Base-by-base conservation (phyloP, 768 basidiomycete genomes). In the Psilocybe tampanensis region DNA sequence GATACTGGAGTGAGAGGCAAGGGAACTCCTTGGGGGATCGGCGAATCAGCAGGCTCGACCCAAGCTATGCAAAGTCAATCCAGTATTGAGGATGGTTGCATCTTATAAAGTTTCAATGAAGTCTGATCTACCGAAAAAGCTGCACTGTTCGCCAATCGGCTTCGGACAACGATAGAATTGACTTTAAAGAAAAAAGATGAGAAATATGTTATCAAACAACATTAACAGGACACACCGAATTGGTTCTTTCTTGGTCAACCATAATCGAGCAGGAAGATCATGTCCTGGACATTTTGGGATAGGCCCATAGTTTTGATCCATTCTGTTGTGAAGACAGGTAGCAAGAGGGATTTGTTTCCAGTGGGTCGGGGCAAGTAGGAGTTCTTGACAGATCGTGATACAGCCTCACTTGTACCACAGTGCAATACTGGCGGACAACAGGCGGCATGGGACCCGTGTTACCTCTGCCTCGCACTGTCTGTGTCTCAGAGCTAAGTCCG, bases 91-190 rank as follows among this genome's bases (percentile, higher is more conserved):
- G 15, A 39, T n/a, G n/a, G n/a, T n/a, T n/a, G n/a, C n/a, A n/a
- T n/a, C n/a, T n/a, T n/a, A 24, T 44, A 34, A 24, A 44, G 21
- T 2, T 3, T 22, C 11, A 11, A 44, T n/a, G 29, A n/a, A 1
- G 7, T 18, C 15, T 8, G 2, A 24, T 58, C 47, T 32, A 64
- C 63, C 53, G 26, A 64, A 64, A 29, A 55, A 61, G 19, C 24
- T 49, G 24, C 63, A 64, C 5, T 54, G 60, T n/a, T 33, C 44
- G 33, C 47, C 55, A 21, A 60, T 53, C 26, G 60, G 55, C 21
- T 61, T 58, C 13, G 63, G 54, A 43, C 63, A 64, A 15, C 58
- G 55, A 50, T 64, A 64, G 44, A 62, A 64, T 21, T 58, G 29
- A 18, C 63, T 64, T 43, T 24, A 39, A 21, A 34, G n/a, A 19